Percentiles rank a stretch among this genome's conserved stretches.
Conservation (phyloP, 768 basidiomycete genomes). For the Termitomyces sp. region DNA sequence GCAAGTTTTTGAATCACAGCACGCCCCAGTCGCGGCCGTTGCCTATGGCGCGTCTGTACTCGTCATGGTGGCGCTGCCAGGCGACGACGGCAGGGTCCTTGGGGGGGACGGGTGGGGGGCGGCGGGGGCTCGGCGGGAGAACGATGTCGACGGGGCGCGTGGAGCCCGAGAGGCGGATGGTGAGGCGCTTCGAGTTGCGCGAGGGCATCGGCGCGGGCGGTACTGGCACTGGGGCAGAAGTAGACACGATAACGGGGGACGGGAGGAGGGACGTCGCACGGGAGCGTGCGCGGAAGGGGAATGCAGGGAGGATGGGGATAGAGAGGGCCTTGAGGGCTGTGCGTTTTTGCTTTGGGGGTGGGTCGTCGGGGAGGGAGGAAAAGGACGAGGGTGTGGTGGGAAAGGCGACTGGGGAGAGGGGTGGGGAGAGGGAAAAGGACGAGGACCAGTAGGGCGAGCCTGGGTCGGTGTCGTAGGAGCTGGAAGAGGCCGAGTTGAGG, state of each 20-base stretch:
- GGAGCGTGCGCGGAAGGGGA: not conserved
- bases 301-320: not conserved
- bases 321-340: not conserved
- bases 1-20: too few species aligned
- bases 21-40: too few species aligned
- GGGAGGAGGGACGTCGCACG: not conserved
- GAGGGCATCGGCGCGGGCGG: not conserved
- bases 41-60: not conserved
- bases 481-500: not conserved
- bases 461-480: not conserved
- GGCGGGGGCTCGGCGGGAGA: not conserved
- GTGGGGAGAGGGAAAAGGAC: not conserved
- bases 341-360: too few species aligned
- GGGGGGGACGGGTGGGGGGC: not conserved
- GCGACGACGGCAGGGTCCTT: not conserved
- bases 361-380: not conserved
- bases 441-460: not conserved
- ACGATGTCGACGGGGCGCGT: not conserved
- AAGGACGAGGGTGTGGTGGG: not conserved
- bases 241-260: not conserved
- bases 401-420: not conserved
- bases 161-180: not conserved
- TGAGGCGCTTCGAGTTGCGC: not conserved
- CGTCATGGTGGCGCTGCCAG: too few species aligned
- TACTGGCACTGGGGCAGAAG: not conserved